Base-by-base conservation (phyloP, 257 asterid species). In the Lithospermum erythrorhizon region DNA sequence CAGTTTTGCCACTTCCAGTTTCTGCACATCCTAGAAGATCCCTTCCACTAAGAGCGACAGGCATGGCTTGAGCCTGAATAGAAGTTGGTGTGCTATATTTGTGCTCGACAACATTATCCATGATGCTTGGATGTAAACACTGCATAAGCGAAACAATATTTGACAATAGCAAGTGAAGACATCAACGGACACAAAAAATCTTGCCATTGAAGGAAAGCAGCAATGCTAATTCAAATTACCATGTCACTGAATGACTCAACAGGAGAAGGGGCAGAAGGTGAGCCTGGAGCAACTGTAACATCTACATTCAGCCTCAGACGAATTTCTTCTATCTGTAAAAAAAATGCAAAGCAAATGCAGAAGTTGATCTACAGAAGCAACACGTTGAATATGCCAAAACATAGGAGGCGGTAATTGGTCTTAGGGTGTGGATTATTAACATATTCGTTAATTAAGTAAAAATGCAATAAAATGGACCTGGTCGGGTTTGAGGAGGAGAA, bases 21-120 rank as follows among this genome's bases (percentile, higher is more conserved):
- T 86, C 95, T 37, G 97, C 97, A 79, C 95, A 86, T 35, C 97
- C 97, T 75, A 89, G 71, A 48, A 89, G 89, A 79, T 89, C 95
- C 70, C 91, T 84, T 69, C 94, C 94, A 61, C 83, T 83, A 13
- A 89, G 87, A 66, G 95, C 94, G 60, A 89, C 82, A 58, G 97
- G 95, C 94, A 89, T 82, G 79, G 94, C 84, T 70, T 89, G 97
- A 65, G 95, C 87, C 77, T 89, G 97, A 74, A 89, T 86, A 22
- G 95, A 73, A 37, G 97, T 89, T 1, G 97, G 97, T 15, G 86
- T 78, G 51, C 90, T 80, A 70, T 89, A 89, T 65, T 79, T 90
- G 66, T 89, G 96, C 75, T 73, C 76, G 55, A 86, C 81, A 63
- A 89, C 82, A 82, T 89, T 90, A 70, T 82, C 73, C 90, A 83